Percentiles rank a stretch among this genome's conserved stretches.
These are phyloP conservation scores for Capsella rubella DNA, from an alignment of 441 rosid genomes.

Conservation along the genomic window DNA sequence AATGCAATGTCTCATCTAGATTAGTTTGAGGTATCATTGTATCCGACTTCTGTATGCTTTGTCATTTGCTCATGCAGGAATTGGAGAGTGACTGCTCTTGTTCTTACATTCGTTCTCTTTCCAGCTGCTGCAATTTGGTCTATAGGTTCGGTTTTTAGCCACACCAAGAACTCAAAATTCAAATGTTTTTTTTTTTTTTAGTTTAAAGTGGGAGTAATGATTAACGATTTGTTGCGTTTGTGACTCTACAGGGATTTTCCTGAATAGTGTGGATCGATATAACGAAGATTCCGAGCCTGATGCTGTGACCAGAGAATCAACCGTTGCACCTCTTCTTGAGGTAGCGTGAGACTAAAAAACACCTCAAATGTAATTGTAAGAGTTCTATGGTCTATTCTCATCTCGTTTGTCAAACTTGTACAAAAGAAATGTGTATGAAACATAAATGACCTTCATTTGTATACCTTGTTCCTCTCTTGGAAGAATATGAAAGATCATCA, in stretches of 20 bases:
- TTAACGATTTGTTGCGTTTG: background rate
- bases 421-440: background rate
- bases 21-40: background rate
- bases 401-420: constrained; percentile 13
- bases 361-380: constrained; percentile 31
- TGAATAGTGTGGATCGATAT: constrained; percentile 74
- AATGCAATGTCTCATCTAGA: constrained; percentile 7
- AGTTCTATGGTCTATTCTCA: constrained; percentile 1
- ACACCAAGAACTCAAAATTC: background rate
- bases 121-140: constrained; percentile 85
- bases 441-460: constrained; percentile 1
- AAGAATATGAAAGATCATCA: constrained; percentile 11
- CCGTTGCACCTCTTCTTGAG: constrained; percentile 66
- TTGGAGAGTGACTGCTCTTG: constrained; percentile 86
- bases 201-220: constrained; percentile 14
- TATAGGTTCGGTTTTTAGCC: constrained; percentile 54
- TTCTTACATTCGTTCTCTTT: constrained; percentile 74
- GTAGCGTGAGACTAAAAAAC: constrained; percentile 30
- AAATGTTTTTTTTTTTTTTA: background rate
- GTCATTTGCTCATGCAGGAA: constrained; percentile 58
- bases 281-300: constrained; percentile 65
- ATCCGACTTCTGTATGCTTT: constrained; percentile 7
- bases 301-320: constrained; percentile 49
- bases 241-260: constrained; percentile 64
- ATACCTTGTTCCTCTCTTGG: constrained; percentile 20